A percentile compares a stretch with the other conserved stretches of the same genome.
Evolutionary conservation across 805 yeast species (phyloP).

Genomic region (Suhomyces sp.): DNA sequence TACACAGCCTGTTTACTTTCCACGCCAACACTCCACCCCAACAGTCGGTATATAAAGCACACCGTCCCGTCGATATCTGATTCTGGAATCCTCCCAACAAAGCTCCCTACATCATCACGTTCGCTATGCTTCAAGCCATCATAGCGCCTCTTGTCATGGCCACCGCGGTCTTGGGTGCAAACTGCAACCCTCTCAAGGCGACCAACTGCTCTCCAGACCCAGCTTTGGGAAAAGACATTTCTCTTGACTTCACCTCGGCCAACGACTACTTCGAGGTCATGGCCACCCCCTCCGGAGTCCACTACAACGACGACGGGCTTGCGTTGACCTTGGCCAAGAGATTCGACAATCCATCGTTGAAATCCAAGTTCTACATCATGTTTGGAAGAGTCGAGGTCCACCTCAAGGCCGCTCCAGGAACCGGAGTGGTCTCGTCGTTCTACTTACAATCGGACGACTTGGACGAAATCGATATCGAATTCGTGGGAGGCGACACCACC

Average conservation of each 20-base stretch:
- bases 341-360: constrained; percentile 16
- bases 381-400: constrained; percentile 16
- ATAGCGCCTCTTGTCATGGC: constrained; percentile 4
- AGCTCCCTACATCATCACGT: background rate
- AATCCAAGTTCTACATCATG: constrained; percentile 17
- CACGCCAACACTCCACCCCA: no score
- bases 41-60: no score
- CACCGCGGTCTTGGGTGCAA: constrained; percentile 8
- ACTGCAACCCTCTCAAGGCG: constrained; percentile 27
- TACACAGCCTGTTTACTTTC: no score
- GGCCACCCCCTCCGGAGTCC: constrained; percentile 36
- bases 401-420: constrained; percentile 15
- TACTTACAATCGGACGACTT: constrained; percentile 16
- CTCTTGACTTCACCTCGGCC: constrained; percentile 51
- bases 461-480: constrained; percentile 18
- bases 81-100: no score
- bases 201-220: constrained; percentile 37
- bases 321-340: constrained; percentile 12
- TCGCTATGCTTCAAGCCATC: background rate
- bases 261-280: constrained; percentile 44
- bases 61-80: no score
- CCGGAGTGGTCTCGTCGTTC: constrained; percentile 15
- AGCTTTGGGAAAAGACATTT: constrained; percentile 60
- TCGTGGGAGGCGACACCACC: constrained; percentile 15
- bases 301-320: constrained; percentile 12